Evolutionary conservation across 2,329 filamentous ascomycete genomes (phyloP), one percentile per base, ranked within the genome.

Genomic region (Pseudonectria buxi): DNA sequence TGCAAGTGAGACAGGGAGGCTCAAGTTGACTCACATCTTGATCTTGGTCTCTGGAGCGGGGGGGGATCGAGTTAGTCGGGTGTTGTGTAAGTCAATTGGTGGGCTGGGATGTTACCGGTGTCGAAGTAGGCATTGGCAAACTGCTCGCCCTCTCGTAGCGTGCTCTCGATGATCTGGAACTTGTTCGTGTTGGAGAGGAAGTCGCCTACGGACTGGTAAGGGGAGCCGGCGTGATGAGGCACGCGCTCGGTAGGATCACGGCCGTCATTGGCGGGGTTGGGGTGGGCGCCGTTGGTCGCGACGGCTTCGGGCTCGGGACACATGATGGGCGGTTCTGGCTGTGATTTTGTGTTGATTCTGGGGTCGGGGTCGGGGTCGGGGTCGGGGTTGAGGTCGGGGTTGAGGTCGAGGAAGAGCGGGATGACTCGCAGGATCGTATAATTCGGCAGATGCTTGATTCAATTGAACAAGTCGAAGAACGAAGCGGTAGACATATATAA

Each of bases 61-160:
- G 14, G 25, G 18, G 30, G 15, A 24, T 14, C n/a, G 28, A 15
- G 5, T 25, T 25, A 24, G 31, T 27, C 10, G 12, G 27, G 10
- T 26, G 12, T 14, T 24, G 14, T 14, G 15, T 18, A 16, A 26
- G 7, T 22, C 14, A 16, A 12, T 7, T 10, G 16, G 9, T 11
- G n/a, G 11, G 22, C 25, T 14, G 13, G 24, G 24, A 13, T 6
- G 24, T 12, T 41, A 41, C 34, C 74, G 33, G 80, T 86, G 54
- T 85, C 79, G 59, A 90, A 92, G 68, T 78, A 82, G 51, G 80
- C 79, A 61, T 82, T 86, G 62, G 82, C 81, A 52, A 80, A 50
- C 18, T 50, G 50, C 35, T 54, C 51, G n/a, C 51, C 51, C 31
- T 54, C 50, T 33, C 51, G 33, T 9, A 54, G 38, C 12, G 50